These are phyloP conservation scores for Solanum lignicaule DNA, from an alignment of 257 asterid species.

Conservation along the genomic window DNA sequence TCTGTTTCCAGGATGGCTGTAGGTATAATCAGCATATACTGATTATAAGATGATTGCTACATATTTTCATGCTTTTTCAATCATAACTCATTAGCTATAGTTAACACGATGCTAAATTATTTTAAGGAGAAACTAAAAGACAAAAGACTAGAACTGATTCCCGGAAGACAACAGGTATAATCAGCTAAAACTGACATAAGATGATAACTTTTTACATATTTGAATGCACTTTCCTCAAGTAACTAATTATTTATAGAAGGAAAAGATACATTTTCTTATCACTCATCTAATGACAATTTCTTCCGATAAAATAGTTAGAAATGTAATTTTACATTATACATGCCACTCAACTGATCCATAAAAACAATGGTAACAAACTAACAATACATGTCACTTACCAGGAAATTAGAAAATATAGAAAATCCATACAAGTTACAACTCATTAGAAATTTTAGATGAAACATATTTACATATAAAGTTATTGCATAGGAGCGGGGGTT, in stretches of 20 bases:
- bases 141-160: not conserved
- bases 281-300: not conserved
- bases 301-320: not conserved
- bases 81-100: not conserved
- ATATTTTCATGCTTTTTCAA: not conserved
- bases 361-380: not conserved
- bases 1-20: not conserved
- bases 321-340: not conserved
- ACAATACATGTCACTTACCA: not conserved
- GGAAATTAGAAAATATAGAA: not conserved
- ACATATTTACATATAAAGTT: not conserved
- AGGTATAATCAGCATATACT: not conserved
- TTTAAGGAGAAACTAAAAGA: not conserved
- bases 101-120: not conserved
- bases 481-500: too few species aligned
- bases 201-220: not conserved
- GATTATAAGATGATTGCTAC: not conserved
- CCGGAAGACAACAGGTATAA: not conserved
- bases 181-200: not conserved
- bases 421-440: not conserved
- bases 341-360: not conserved
- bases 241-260: not conserved
- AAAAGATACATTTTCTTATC: not conserved
- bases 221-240: not conserved
- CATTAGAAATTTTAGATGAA: not conserved